Evolutionary conservation across 441 rosid species (phyloP).

Genomic region (Capsella rubella): DNA sequence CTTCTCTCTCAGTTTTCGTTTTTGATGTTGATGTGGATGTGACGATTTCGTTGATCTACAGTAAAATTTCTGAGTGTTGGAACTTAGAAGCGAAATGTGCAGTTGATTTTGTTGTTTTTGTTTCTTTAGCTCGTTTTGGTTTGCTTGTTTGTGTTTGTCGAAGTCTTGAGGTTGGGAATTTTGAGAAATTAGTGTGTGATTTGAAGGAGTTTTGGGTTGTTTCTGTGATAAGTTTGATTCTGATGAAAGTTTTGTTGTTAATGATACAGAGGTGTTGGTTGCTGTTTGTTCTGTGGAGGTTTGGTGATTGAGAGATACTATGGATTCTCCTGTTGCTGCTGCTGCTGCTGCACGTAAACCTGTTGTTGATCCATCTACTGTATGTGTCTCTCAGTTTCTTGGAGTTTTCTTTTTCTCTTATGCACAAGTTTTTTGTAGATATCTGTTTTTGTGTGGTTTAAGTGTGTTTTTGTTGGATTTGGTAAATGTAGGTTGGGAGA

Average conservation of each 20-base stretch:
- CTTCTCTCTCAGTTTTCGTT: constrained; percentile 18
- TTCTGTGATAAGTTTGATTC: constrained; percentile 17
- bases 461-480: background rate
- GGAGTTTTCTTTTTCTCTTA: background rate
- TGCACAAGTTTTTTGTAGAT: background rate
- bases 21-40: background rate
- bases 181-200: background rate
- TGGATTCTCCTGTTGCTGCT: constrained; percentile 52
- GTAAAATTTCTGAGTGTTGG: background rate
- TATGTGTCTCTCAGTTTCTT: constrained; percentile 43
- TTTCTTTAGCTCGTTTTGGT: background rate
- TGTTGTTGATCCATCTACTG: constrained; percentile 53
- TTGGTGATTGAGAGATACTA: constrained; percentile 36
- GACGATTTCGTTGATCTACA: constrained; percentile 25
- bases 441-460: constrained; percentile 6
- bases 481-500: constrained; percentile 64
- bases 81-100: background rate
- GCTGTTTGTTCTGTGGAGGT: constrained; percentile 35
- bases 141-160: background rate
- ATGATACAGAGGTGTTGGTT: constrained; percentile 4
- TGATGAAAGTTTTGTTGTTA: background rate
- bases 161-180: background rate
- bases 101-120: background rate
- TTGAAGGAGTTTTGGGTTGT: background rate
- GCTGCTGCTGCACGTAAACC: constrained; percentile 34